These are phyloP conservation scores for Eucalyptus polybractea DNA, from an alignment of 345 rosid genomes.

Conservation along the genomic window DNA sequence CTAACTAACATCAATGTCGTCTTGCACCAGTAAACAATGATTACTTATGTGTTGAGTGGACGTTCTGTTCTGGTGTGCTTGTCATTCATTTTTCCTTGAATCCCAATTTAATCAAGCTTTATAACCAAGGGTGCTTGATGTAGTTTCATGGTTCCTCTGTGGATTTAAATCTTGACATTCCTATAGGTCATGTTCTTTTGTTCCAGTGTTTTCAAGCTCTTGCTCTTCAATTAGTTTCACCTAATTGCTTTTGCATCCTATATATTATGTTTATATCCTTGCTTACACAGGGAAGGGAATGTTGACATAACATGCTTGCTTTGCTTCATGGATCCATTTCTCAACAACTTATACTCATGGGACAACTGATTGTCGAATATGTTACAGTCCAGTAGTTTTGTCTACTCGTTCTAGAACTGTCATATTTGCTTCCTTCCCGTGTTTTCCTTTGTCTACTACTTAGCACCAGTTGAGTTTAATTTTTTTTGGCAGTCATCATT, in stretches of 20 bases:
- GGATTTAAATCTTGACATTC: neutral
- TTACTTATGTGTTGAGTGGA: neutral
- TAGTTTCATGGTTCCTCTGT: neutral
- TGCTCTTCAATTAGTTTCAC: neutral
- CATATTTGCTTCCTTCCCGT: neutral
- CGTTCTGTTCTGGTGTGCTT: neutral
- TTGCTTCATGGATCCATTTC: neutral
- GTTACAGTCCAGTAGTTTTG: neutral
- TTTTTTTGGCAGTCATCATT: neutral
- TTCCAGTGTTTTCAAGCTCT: neutral
- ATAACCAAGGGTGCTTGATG: neutral
- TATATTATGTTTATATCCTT: neutral
- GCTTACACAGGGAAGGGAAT: neutral
- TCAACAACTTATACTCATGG: neutral
- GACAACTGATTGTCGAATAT: neutral
- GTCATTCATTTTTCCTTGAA: neutral
- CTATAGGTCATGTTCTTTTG: neutral
- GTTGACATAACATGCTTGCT: neutral
- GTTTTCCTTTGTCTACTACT: neutral
- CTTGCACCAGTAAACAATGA: neutral
- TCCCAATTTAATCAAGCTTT: neutral
- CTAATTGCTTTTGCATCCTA: neutral
- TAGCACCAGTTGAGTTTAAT: neutral
- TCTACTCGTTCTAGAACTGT: neutral
- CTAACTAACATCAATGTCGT: neutral